Percentiles rank a stretch among this genome's conserved stretches.
Evolutionary conservation across 768 basidiomycete genomes (phyloP).

Genomic region (Tylopilus sp.): DNA sequence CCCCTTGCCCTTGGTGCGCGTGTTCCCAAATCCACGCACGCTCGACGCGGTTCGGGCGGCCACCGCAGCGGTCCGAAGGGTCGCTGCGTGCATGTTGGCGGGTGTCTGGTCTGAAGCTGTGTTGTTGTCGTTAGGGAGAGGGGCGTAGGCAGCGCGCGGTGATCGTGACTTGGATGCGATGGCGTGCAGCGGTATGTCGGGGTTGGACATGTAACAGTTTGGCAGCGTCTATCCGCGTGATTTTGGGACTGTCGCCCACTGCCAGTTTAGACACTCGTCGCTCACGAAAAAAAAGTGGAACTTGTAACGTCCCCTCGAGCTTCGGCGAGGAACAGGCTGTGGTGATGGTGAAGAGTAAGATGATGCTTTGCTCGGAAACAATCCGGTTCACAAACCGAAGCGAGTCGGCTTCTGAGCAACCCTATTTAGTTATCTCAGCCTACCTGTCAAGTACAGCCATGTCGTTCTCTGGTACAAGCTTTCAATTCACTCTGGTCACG

Average conservation of each 20-base stretch:
- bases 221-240: background rate
- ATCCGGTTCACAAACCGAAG: too few relatives aligned
- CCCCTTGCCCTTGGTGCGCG: constrained; percentile 34
- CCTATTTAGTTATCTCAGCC: too few relatives aligned
- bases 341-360: too few relatives aligned
- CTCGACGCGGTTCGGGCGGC: constrained; percentile 7
- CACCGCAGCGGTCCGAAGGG: constrained; percentile 32
- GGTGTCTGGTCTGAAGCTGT: constrained; percentile 18
- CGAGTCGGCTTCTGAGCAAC: too few relatives aligned
- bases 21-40: constrained; percentile 12
- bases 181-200: constrained; percentile 69
- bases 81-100: constrained; percentile 28
- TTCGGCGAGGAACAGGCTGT: background rate
- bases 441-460: too few relatives aligned
- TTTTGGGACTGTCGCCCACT: background rate
- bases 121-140: constrained; percentile 33
- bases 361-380: too few relatives aligned
- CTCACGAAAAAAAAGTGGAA: background rate
- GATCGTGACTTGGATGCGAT: constrained; percentile 47
- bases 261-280: constrained; percentile 1
- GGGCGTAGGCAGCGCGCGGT: constrained; percentile 45
- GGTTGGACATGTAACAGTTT: constrained; percentile 30
- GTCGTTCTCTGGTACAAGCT: background rate
- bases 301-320: background rate
- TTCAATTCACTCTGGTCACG: constrained; percentile 38